Evolutionary conservation across 1,284 basidiomycete species (phyloP).

Genomic region (Leccinum pseudoinsigne): DNA sequence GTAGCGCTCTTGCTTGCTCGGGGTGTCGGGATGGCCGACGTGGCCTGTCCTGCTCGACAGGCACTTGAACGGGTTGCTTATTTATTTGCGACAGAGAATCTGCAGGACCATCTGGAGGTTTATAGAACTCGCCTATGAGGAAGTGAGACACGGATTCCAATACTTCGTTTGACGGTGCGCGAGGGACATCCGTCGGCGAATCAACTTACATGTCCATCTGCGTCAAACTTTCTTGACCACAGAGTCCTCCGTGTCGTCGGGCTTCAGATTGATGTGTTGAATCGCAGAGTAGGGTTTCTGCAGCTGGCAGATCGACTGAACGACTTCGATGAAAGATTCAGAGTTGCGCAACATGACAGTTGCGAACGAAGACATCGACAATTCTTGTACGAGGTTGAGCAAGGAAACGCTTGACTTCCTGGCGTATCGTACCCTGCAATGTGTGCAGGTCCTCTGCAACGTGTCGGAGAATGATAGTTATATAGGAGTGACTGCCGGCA

Average conservation of each 20-base stretch:
- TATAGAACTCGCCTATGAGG: slow-evolving; percentile 71
- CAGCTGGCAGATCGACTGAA: slow-evolving; percentile 72
- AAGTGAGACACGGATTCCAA: slow-evolving; percentile 72
- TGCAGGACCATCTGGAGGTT: slow-evolving; percentile 29
- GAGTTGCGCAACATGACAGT: slow-evolving; percentile 76
- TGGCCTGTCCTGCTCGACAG: slow-evolving; percentile 22
- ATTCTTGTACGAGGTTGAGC: slow-evolving; percentile 67
- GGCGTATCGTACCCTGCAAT: slow-evolving; percentile 75
- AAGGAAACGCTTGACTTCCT: slow-evolving; percentile 81
- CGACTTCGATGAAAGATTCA: slow-evolving; percentile 73
- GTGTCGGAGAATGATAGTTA: slow-evolving; percentile 89
- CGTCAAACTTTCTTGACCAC: slow-evolving; percentile 27
- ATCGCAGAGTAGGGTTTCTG: slow-evolving; percentile 61
- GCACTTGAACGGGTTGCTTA: slow-evolving; percentile 12
- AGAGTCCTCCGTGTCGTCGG: slow-evolving; percentile 29
- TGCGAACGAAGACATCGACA: slow-evolving; percentile 80
- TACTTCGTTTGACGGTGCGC: slow-evolving; percentile 42
- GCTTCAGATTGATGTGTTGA: slow-evolving; percentile 67
- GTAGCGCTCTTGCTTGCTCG: slow-evolving; percentile 40
- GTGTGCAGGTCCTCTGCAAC: slow-evolving; percentile 77
- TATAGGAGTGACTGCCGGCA: slow-evolving; percentile 77
- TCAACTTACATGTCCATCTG: slow-evolving; percentile 69
- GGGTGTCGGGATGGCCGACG: slow-evolving; percentile 8
- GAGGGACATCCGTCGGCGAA: slow-evolving; percentile 34
- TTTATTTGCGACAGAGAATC: slow-evolving; percentile 14